Evolutionary conservation across 768 basidiomycete genomes (phyloP), one percentile per base, ranked within the genome.

Genomic region (Suillus subluteus): DNA sequence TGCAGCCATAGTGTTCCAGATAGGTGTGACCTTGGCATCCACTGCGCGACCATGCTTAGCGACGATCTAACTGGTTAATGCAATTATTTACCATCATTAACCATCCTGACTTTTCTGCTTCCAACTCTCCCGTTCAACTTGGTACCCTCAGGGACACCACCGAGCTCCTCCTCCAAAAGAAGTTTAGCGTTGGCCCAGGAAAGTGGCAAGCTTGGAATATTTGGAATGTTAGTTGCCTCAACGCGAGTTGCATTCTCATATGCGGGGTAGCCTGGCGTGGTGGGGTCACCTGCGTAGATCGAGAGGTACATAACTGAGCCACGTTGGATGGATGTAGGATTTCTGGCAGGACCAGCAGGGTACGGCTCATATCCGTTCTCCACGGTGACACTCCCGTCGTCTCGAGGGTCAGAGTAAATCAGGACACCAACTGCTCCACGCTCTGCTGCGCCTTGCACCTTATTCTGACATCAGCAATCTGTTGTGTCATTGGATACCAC

Each of bases 121-220:
- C 89, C 88, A n/a, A 80, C 66, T 68, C 77, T 80, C 11, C 88
- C 88, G 66, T 79, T 82, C 43, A 90, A 76, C 43, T 71, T 75
- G 63, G 80, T 64, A 72, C 76, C 67, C 81, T 75, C 69, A 58
- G 82, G 77, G 32, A 82, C 68, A 18, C 79, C 78, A 6, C 77
- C 81, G 48, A 88, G 84, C 70, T 87, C 86, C 65, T 86, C 76
- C 50, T 77, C 81, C 11, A 95, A 79, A 9, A 96, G 79, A 21
- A 84, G 82, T 67, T 89, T 77, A 0, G 94, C 96, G 73, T 96
- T 97, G 56, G 82, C 79, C 90, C 93, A 96, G 0, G 91, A 94
- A 69, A 98, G 87, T 1, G 97, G 97, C n/a, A 98, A 77, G 72
- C 93, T 95, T 1, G 94, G 93, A 67, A 95, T 95, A 21, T 73